Evolutionary conservation across 177 flowering plant species (phyloP), one percentile per base, ranked within the genome.

Genomic region (Vitis hybrid): DNA sequence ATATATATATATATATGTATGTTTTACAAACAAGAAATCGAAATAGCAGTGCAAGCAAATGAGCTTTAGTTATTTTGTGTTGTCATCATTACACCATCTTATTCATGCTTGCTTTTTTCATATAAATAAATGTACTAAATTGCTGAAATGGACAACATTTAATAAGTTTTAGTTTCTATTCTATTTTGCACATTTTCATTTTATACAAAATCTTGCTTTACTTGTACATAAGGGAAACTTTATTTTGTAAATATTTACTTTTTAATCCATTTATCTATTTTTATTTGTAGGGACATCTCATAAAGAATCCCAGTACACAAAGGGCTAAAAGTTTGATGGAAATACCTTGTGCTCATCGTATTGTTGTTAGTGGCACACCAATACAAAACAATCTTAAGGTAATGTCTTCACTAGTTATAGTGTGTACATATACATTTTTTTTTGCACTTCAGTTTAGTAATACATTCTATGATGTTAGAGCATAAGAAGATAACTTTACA

Each of bases 371-470:
- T 84, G 99, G 98, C 63, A 96, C 99, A 16, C 99, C 99, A 64
- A 79, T 96, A 60, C 99, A 96, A 75, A 93, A 96, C 78, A 92
- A 96, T 85, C 82, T 96, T 50, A 96, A 92, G 97, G 99, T 94
- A 78, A 29, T 56, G 12, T 54, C 18, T 52, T 10, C 45, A 65
- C 18, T 2, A 20, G 53, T 70, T 39, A 12, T 50, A 66, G 1
- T 70, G 2, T 7, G 5, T 69, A 29, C 29, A 1, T 52, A 2
- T 61, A 57, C 45, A 9, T 51, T 66, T 50, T 61, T 26, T 64
- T 62, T 58, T 6, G 66, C 31, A 48, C 59, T 20, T 50, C 0
- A 0, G n/a, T n/a, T 60, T 50, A 10, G 11, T 10, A 57, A 16
- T 48, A 22, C 3, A 13, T 57, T 13, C 10, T 58, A n/a, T 58